A percentile compares a stretch with the other conserved stretches of the same genome.
These are phyloP conservation scores for Ophidiomyces ophidiicola DNA, from an alignment of 2,329 filamentous ascomycete genomes.

Conservation along the genomic window DNA sequence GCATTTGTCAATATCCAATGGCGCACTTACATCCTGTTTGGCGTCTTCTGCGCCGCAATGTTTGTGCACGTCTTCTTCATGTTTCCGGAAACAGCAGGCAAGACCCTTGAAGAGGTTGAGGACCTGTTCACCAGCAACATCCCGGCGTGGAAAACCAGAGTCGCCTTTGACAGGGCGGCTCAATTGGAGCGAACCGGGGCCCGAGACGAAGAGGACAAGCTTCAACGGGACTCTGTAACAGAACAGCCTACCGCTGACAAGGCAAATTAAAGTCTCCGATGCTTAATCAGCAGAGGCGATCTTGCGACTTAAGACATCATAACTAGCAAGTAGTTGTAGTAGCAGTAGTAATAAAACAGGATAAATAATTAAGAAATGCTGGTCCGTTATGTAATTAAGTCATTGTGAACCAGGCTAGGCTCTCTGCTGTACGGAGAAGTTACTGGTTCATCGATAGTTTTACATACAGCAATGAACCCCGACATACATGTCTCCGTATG, in stretches of 20 bases:
- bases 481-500: too few relatives aligned
- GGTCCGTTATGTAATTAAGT: too few relatives aligned
- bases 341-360: too few relatives aligned
- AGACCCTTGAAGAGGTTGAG: slow-evolving; percentile 65
- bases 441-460: too few relatives aligned
- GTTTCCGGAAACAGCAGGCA: slow-evolving; percentile 58
- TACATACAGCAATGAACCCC: too few relatives aligned
- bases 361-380: too few relatives aligned
- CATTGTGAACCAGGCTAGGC: too few relatives aligned
- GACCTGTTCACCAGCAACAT: slow-evolving; percentile 47
- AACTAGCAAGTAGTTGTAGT: too few relatives aligned
- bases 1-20: slow-evolving; percentile 48
- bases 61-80: slow-evolving; percentile 56
- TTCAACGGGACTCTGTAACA: neutral
- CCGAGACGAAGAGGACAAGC: slow-evolving; percentile 16
- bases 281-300: too few relatives aligned
- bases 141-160: slow-evolving; percentile 29
- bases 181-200: slow-evolving; percentile 22
- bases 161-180: slow-evolving; percentile 22
- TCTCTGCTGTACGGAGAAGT: too few relatives aligned
- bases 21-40: slow-evolving; percentile 63
- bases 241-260: neutral
- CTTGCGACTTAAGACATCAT: too few relatives aligned
- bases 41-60: slow-evolving; percentile 55
- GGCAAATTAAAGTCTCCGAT: too few relatives aligned